Evolutionary conservation across 2,329 filamentous ascomycete species (phyloP).

Genomic region (Cytospora schulzeri): DNA sequence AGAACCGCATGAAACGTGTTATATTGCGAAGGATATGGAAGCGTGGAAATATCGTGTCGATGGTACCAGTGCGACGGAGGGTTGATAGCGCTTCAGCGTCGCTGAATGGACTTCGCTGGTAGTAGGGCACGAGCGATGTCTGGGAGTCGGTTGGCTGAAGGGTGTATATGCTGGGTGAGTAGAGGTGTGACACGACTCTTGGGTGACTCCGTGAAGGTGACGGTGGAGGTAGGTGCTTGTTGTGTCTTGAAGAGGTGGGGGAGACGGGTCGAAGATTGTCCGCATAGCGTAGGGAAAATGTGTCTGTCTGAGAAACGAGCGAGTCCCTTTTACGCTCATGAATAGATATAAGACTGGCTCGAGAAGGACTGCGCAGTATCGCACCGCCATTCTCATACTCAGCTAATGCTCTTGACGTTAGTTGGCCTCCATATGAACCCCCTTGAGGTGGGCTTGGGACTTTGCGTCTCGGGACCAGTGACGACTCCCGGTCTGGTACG

Average conservation of each 20-base stretch:
- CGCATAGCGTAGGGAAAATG: constrained; percentile 43
- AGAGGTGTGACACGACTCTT: constrained; percentile 38
- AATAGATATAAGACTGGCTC: constrained; percentile 52
- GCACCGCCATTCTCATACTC: constrained; percentile 32
- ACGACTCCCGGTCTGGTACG: constrained; percentile 39
- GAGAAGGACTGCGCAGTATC: constrained; percentile 45
- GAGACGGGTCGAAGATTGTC: constrained; percentile 50
- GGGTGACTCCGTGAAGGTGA: constrained; percentile 33
- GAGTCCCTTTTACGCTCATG: constrained; percentile 56
- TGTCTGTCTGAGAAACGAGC: constrained; percentile 57
- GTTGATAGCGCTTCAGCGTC: constrained; percentile 51
- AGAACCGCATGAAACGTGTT: constrained; percentile 66
- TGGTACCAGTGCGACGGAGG: constrained; percentile 53
- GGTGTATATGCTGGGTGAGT: constrained; percentile 62
- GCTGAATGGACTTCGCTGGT: constrained; percentile 51
- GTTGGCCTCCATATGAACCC: constrained; percentile 39
- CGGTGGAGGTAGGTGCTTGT: constrained; percentile 21
- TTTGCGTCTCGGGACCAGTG: constrained; percentile 38
- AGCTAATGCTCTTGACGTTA: constrained; percentile 43
- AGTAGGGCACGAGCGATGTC: constrained; percentile 53
- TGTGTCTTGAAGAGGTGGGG: constrained; percentile 39
- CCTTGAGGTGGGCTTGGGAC: constrained; percentile 40
- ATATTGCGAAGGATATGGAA: constrained; percentile 64
- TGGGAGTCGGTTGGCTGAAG: constrained; percentile 59
- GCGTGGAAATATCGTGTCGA: constrained; percentile 61